These are phyloP conservation scores for Atalantia buxifolia DNA, from an alignment of 345 rosid genomes.

Conservation along the genomic window DNA sequence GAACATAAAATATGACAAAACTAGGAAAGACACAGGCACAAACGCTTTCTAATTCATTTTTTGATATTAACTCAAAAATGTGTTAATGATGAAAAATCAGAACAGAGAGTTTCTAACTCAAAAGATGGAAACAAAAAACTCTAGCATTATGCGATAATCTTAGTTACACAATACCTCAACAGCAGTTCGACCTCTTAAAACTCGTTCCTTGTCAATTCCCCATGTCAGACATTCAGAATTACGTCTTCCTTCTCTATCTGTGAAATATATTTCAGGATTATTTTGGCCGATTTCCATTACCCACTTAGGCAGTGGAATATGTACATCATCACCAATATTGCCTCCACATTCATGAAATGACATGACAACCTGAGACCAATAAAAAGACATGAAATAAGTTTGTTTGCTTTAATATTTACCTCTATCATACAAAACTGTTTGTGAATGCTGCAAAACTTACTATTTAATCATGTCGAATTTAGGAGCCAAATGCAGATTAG, in stretches of 20 bases:
- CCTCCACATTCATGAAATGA: conserved; percentile 99
- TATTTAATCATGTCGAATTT: too few species aligned
- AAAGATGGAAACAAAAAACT: not conserved
- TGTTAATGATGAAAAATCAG: too few species aligned
- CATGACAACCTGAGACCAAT: conserved; percentile 69
- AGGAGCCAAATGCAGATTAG: too few species aligned
- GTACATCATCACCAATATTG: conserved; percentile 90
- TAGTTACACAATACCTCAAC: conserved; percentile 58
- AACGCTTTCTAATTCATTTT: not conserved
- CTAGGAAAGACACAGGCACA: not conserved
- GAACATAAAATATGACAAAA: not conserved
- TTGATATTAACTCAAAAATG: too few species aligned
- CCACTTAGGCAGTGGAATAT: conserved; percentile 88
- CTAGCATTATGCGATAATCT: not conserved
- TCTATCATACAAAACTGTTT: not conserved
- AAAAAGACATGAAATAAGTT: too few species aligned
- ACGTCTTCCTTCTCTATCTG: conserved; percentile 71
- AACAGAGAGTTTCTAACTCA: not conserved
- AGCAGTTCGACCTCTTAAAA: conserved; percentile 87
- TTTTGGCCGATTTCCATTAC: conserved; percentile 65
- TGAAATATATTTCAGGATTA: conserved; percentile 85
- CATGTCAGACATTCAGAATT: conserved; percentile 91
- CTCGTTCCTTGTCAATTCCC: conserved; percentile 96
- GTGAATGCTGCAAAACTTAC: not conserved
- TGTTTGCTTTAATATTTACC: too few species aligned